Conservation (phyloP, 2,329 filamentous ascomycete species). For the Nemania abortiva region DNA sequence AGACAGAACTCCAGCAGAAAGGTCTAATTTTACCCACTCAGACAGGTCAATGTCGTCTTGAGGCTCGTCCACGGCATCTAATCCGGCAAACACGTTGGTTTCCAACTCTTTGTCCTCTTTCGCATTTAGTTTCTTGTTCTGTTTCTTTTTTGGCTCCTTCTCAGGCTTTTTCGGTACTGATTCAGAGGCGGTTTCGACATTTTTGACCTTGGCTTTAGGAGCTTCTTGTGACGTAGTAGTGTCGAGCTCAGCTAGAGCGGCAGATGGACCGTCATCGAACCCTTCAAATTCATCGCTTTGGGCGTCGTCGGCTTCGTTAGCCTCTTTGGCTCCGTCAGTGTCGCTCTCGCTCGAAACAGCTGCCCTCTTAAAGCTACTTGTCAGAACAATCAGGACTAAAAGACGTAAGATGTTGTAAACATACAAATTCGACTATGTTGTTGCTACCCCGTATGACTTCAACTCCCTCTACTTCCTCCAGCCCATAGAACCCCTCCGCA, state of each 20-base stretch:
- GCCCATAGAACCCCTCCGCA: constrained; percentile 90
- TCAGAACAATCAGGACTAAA: constrained; percentile 20
- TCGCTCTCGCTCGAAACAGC: constrained; percentile 32
- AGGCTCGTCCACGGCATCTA: constrained; percentile 65
- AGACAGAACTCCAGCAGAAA: constrained; percentile 78
- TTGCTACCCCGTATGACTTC: constrained; percentile 79
- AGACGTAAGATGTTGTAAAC: constrained; percentile 34
- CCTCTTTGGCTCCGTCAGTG: constrained; percentile 37
- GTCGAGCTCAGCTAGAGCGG: constrained; percentile 39
- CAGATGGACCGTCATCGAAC: constrained; percentile 65
- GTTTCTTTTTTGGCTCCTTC: constrained; percentile 43
- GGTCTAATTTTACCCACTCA: constrained; percentile 79
- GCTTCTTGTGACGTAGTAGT: constrained; percentile 36
- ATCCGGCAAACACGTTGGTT: constrained; percentile 65
- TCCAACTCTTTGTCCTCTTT: constrained; percentile 57
- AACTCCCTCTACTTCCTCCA: constrained; percentile 93
- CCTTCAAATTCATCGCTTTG: constrained; percentile 68
- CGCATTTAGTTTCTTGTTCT: constrained; percentile 50
- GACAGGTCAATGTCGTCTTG: constrained; percentile 77
- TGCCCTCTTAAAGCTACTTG: constrained; percentile 42
- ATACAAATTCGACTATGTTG: constrained; percentile 67
- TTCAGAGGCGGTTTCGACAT: constrained; percentile 38
- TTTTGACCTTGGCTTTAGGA: constrained; percentile 37
- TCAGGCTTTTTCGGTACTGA: constrained; percentile 44
- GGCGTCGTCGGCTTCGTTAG: constrained; percentile 29